Evolutionary conservation across 208 protist genomes (phyloP).

Genomic region (Strigomonas galati): DNA sequence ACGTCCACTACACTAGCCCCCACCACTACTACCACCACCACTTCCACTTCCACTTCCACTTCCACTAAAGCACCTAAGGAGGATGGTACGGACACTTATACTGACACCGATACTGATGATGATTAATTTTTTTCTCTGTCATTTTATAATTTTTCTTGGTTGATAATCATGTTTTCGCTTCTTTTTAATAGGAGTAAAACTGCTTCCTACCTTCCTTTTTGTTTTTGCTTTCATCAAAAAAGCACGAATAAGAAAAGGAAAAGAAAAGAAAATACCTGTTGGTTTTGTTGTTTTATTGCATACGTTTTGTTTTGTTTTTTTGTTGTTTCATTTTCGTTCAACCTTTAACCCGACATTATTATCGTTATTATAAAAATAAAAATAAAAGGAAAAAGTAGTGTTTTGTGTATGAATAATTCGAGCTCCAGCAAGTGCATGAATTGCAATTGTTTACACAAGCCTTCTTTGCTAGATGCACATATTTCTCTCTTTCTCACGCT

Average conservation of each 20-base stretch:
- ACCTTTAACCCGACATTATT: too few species aligned
- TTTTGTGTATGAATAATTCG: too few species aligned
- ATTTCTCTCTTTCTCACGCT: too few species aligned
- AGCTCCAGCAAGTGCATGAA: too few species aligned
- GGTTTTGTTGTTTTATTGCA: too few species aligned
- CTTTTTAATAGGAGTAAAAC: neutral
- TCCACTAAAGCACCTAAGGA: neutral
- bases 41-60: too few species aligned
- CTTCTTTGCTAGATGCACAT: too few species aligned
- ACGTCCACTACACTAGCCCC: neutral
- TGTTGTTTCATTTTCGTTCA: neutral
- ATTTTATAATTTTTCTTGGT: neutral
- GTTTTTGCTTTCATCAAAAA: neutral
- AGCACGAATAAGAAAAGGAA: neutral
- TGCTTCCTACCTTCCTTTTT: neutral
- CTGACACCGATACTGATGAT: neutral
- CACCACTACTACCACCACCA: conserved; percentile 1
- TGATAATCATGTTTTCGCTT: conserved; percentile 3
- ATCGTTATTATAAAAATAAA: neutral
- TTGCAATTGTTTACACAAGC: too few species aligned
- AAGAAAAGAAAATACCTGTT: neutral
- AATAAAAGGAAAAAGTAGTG: neutral
- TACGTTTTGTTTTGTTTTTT: neutral
- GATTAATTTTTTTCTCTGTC: neutral
- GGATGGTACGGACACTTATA: neutral